phyloP scores from a whole-genome alignment of 2,329 filamentous ascomycete genomes.

The Fusarium dimerum region DNA sequence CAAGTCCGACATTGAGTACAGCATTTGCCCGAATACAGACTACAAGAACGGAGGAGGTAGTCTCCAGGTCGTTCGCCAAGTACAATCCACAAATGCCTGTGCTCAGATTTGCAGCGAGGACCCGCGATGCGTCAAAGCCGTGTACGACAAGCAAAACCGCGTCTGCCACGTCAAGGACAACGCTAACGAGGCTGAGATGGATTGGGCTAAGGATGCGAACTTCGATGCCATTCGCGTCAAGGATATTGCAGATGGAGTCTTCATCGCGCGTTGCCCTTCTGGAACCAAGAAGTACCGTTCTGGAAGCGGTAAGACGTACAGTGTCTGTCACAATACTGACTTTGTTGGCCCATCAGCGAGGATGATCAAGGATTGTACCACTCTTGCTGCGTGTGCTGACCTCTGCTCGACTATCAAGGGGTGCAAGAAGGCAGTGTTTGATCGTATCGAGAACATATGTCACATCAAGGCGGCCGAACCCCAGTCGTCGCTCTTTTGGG shows the following conservation, averaged over 20 bases:
- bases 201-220: slow-evolving; percentile 9
- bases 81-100: slow-evolving; percentile 11
- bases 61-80: slow-evolving; percentile 8
- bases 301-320: slow-evolving; percentile 1
- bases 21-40: slow-evolving; percentile 17
- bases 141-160: slow-evolving; percentile 16
- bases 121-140: slow-evolving; percentile 14
- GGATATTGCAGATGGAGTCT: slow-evolving; percentile 13
- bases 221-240: slow-evolving; percentile 14
- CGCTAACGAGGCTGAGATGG: slow-evolving; percentile 5
- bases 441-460: slow-evolving; percentile 20
- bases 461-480: slow-evolving; percentile 18
- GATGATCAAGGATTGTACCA: slow-evolving; percentile 9
- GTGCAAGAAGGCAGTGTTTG: slow-evolving; percentile 21
- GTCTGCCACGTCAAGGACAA: slow-evolving; percentile 21
- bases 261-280: slow-evolving; percentile 13
- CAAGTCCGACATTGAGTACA: slow-evolving; percentile 4
- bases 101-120: slow-evolving; percentile 20
- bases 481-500: slow-evolving; percentile 16
- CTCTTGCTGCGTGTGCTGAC: slow-evolving; percentile 17
- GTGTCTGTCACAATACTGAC: slow-evolving; percentile 14
- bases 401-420: slow-evolving; percentile 11
- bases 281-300: slow-evolving; percentile 8
- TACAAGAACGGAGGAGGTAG: slow-evolving; percentile 13
- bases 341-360: slow-evolving; percentile 5